Evolutionary conservation across 495 filamentous ascomycete species (phyloP), one percentile per base, ranked within the genome.

Genomic region (Pseudomonodictys pantanalensis): DNA sequence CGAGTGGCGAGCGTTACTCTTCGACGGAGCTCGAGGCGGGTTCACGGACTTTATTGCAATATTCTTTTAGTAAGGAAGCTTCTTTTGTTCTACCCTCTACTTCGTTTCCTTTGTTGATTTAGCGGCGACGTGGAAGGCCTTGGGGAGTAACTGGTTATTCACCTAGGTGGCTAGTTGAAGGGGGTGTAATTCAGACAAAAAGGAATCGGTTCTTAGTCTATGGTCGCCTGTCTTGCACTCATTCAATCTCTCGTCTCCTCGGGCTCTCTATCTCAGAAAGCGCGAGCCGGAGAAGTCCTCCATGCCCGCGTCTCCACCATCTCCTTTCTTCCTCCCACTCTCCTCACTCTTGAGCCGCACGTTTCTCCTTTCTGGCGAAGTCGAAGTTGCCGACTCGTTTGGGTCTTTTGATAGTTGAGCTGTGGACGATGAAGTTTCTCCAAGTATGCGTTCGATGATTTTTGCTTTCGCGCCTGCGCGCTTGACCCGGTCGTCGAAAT

Each of bases 401-500:
- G 44, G 3, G 20, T 15, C 5, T 44, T 5, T 12, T 15, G 20
- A 3, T 3, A 18, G 38, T 41, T 5, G 4, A 41, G 38, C 12
- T 41, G 38, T 5, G 38, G 38, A n/a, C 15, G 38, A 5, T 41
- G 38, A 5, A 5, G 38, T 41, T 35, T 7, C 5, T 15, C 15
- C 15, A 18, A 18, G 15, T 35, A 87, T 77, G 38, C 82, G 82
- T 73, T 91, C 87, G 42, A 96, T 86, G 45, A 97, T 80, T 70
- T 89, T 92, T 1, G 80, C 79, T 68, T 92, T 92, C n/a, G 84
- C 83, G 50, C 85, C 76, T 9, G 90, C 91, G 61, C 86, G 81
- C 73, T 87, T 90, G 49, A 93, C 62, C 30, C 91, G 78, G 69
- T 93, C 89, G 62, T 97, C 91, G 58, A 91, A 88, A 65, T 92